A percentile compares a stretch with the other conserved stretches of the same genome.
These are phyloP conservation scores for Podosphaera xanthii DNA, from an alignment of 2,329 filamentous ascomycete species.

Conservation along the genomic window DNA sequence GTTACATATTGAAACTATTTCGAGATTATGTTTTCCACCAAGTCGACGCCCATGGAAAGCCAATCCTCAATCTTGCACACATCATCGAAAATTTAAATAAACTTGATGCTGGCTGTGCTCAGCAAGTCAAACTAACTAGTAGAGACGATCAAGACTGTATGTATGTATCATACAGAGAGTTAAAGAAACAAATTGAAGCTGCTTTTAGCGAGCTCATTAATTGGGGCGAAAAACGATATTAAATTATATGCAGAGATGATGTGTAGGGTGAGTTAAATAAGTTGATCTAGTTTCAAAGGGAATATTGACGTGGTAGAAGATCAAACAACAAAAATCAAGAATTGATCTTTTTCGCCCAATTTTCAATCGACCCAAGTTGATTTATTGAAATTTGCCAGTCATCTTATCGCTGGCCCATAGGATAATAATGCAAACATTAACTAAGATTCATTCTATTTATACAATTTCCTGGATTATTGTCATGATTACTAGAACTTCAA, in stretches of 20 bases:
- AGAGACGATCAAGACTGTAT: conserved; percentile 79
- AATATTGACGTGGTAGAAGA: too few species aligned
- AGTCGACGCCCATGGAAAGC: conserved; percentile 63
- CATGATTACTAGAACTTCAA: too few species aligned
- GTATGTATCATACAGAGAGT: conserved; percentile 71
- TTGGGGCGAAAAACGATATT: conserved; percentile 4
- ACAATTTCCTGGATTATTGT: too few species aligned
- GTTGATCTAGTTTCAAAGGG: too few species aligned
- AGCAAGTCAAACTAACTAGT: conserved; percentile 66
- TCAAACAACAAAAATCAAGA: too few species aligned
- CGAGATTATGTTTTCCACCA: conserved; percentile 95
- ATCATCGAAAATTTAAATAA: conserved; percentile 76
- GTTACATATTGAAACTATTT: conserved; percentile 85
- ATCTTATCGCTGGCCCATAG: too few species aligned
- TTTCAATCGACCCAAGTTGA: too few species aligned
- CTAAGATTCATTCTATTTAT: too few species aligned
- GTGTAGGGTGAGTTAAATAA: too few species aligned
- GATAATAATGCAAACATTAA: too few species aligned
- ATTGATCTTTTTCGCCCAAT: too few species aligned
- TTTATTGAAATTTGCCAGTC: too few species aligned
- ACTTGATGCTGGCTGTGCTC: conserved; percentile 70
- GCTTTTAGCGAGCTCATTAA: conserved; percentile 32
- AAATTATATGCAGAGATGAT: not conserved
- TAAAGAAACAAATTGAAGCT: conserved; percentile 41
- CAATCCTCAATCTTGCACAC: conserved; percentile 70